Percentiles rank a stretch among this genome's conserved stretches.
phyloP scores from a whole-genome alignment of 2,329 filamentous ascomycete genomes.

The Didymella arachidicola region DNA sequence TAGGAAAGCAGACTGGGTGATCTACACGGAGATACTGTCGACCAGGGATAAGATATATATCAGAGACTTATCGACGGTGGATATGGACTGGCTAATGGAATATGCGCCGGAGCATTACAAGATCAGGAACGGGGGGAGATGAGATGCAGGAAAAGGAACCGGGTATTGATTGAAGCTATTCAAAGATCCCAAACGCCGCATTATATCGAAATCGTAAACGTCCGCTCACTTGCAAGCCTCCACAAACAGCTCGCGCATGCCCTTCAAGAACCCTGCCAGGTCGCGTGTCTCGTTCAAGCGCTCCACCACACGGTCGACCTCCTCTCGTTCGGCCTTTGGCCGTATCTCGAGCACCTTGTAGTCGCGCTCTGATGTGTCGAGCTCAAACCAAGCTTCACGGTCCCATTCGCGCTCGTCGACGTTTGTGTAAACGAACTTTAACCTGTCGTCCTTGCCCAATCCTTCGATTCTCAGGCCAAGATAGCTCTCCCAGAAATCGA shows the following conservation, averaged over 20 bases:
- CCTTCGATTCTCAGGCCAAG: slow-evolving; percentile 90
- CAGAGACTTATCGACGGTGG: slow-evolving; percentile 88
- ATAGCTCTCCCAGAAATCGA: slow-evolving; percentile 95
- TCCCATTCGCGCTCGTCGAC: slow-evolving; percentile 88
- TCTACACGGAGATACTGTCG: slow-evolving; percentile 94
- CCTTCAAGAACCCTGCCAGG: slow-evolving; percentile 75
- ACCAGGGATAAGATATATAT: slow-evolving; percentile 89
- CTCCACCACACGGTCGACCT: slow-evolving; percentile 78
- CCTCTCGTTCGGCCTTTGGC: slow-evolving; percentile 82
- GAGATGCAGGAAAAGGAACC: slow-evolving; percentile 2
- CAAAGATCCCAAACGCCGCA: slow-evolving; percentile 18
- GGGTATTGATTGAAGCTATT: slow-evolving; percentile 23
- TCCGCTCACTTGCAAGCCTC: slow-evolving; percentile 58
- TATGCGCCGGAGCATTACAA: slow-evolving; percentile 76
- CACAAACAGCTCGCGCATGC: slow-evolving; percentile 79
- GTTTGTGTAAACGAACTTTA: slow-evolving; percentile 90
- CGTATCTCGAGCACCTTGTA: slow-evolving; percentile 84
- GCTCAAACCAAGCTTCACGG: slow-evolving; percentile 90
- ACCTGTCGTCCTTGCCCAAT: slow-evolving; percentile 79
- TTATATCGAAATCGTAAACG: slow-evolving; percentile 3
- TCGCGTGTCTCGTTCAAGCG: slow-evolving; percentile 82
- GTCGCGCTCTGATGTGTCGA: slow-evolving; percentile 80
- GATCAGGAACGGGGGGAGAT: slow-evolving; percentile 34
- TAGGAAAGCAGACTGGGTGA: slow-evolving; percentile 93
- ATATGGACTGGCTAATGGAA: slow-evolving; percentile 90